Conservation (phyloP, 768 basidiomycete genomes). For the Leccinum subgranulosum region DNA sequence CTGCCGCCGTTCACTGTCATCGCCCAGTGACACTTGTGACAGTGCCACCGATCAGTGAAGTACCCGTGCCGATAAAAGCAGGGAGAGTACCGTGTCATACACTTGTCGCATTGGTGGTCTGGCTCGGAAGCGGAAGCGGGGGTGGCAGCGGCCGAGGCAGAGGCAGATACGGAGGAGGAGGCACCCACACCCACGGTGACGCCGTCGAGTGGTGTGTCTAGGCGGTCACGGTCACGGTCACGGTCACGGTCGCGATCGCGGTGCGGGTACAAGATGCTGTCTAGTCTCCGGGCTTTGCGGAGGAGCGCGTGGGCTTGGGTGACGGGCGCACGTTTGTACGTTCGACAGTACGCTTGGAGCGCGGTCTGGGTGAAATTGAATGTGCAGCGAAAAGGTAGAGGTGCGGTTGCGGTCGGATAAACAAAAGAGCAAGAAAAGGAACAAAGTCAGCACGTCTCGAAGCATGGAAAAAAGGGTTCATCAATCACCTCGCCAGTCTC, state of each 20-base stretch:
- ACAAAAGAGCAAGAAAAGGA: not conserved
- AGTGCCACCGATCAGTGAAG: conserved; percentile 31
- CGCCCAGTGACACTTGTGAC: conserved; percentile 45
- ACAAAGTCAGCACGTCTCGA: conserved; percentile 8
- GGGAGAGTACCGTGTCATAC: conserved; percentile 70
- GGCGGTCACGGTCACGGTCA: not conserved
- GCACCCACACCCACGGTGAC: not conserved
- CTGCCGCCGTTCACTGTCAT: conserved; percentile 5
- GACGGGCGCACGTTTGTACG: conserved; percentile 77
- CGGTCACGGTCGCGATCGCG: conserved; percentile 1
- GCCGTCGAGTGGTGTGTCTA: not conserved
- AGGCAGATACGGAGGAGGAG: not conserved
- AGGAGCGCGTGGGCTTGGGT: conserved; percentile 79
- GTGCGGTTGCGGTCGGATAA: too few species aligned
- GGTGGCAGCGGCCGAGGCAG: not conserved
- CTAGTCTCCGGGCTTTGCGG: conserved; percentile 85
- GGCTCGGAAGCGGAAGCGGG: conserved; percentile 9
- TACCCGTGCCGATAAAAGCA: conserved; percentile 56
- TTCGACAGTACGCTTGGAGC: conserved; percentile 80
- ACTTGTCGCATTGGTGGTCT: conserved; percentile 51
- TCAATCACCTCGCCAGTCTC: conserved; percentile 72
- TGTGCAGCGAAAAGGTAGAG: not conserved
- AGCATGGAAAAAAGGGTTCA: not conserved
- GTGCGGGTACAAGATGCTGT: conserved; percentile 58
- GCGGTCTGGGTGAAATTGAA: conserved; percentile 57